Evolutionary conservation across 1,284 basidiomycete genomes (phyloP).

Genomic region (Butyriboletus pseudospeciosus): DNA sequence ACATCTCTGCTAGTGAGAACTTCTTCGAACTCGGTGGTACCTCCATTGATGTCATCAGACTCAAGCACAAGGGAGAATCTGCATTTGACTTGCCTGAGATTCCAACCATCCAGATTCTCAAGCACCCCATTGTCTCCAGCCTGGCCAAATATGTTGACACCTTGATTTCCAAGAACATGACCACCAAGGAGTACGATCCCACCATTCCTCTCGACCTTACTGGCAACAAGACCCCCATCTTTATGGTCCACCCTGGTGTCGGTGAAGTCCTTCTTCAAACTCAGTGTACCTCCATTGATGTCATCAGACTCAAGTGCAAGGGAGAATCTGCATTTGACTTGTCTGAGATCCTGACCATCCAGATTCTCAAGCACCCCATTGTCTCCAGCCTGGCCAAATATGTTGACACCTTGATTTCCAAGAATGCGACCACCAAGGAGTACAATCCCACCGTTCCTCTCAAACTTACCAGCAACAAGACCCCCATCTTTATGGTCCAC

Average conservation of each 20-base stretch:
- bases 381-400: slow-evolving; percentile 33
- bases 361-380: slow-evolving; percentile 39
- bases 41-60: slow-evolving; percentile 30
- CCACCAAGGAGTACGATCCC: slow-evolving; percentile 28
- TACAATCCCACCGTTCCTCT: slow-evolving; percentile 38
- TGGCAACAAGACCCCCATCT: slow-evolving; percentile 41
- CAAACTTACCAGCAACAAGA: slow-evolving; percentile 37
- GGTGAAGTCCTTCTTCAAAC: slow-evolving; percentile 27
- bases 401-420: slow-evolving; percentile 23
- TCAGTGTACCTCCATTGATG: slow-evolving; percentile 32
- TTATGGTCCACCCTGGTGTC: slow-evolving; percentile 36
- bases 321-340: slow-evolving; percentile 35
- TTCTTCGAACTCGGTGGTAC: slow-evolving; percentile 34
- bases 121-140: slow-evolving; percentile 36
- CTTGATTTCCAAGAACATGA: slow-evolving; percentile 16
- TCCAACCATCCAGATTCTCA: slow-evolving; percentile 41
- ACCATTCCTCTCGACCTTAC: slow-evolving; percentile 38
- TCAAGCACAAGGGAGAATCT: slow-evolving; percentile 36
- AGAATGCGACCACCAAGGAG: slow-evolving; percentile 14
- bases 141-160: slow-evolving; percentile 30
- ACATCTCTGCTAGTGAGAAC: slow-evolving; percentile 30
- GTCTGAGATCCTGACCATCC: slow-evolving; percentile 39
- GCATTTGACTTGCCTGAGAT: slow-evolving; percentile 35
- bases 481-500: slow-evolving; percentile 42
- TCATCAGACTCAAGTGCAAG: slow-evolving; percentile 33